phyloP scores from a whole-genome alignment of 208 protist species.

The Crithidia acanthocephali region DNA sequence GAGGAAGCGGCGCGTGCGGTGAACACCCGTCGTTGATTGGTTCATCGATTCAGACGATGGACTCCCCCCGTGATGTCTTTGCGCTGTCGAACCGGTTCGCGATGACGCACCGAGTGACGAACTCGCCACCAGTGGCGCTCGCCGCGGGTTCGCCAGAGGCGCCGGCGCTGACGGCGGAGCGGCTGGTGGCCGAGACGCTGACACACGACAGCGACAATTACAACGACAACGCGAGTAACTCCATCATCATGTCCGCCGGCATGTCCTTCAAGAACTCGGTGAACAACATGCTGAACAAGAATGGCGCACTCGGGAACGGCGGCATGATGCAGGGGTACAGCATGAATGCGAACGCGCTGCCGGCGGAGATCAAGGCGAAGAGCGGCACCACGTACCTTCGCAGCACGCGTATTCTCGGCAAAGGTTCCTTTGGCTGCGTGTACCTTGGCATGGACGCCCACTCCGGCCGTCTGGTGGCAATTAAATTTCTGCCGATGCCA shows the following conservation, averaged over 20 bases:
- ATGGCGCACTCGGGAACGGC: background rate
- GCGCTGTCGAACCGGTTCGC: constrained; percentile 15
- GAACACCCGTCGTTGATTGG: background rate
- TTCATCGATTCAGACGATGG: background rate
- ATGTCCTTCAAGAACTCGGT: constrained; percentile 36
- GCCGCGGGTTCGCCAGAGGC: constrained; percentile 9
- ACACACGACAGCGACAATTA: background rate
- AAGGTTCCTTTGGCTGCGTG: constrained; percentile 86
- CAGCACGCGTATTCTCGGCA: constrained; percentile 82
- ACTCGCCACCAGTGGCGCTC: constrained; percentile 19
- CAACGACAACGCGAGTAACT: constrained; percentile 23
- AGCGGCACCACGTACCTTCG: constrained; percentile 79
- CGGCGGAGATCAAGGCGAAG: constrained; percentile 69
- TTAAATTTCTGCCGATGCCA: constrained; percentile 87
- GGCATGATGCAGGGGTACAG: constrained; percentile 13
- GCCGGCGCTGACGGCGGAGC: constrained; percentile 7
- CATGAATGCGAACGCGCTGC: constrained; percentile 28
- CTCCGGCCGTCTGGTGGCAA: constrained; percentile 79
- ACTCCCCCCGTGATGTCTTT: constrained; percentile 9
- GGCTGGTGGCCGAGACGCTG: background rate
- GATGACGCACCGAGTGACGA: constrained; percentile 14
- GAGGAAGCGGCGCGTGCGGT: background rate
- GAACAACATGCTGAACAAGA: background rate
- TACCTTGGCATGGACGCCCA: constrained; percentile 88
- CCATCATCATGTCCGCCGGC: constrained; percentile 50